Evolutionary conservation across 1,284 basidiomycete species (phyloP).

Genomic region (Exobasidium cylindrosporum): DNA sequence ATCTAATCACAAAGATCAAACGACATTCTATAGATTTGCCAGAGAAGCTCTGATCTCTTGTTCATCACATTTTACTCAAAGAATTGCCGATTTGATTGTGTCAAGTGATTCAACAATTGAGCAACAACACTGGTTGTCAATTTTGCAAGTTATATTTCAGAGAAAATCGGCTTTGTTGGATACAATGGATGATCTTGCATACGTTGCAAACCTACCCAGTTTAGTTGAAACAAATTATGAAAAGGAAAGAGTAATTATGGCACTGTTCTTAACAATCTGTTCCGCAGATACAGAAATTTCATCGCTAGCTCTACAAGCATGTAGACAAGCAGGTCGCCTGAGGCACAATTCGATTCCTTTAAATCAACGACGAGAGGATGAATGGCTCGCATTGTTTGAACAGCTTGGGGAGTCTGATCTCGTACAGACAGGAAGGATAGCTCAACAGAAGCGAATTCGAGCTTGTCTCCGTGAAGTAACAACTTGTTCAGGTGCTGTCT

Average conservation of each 20-base stretch:
- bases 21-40: neutral
- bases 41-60: slow-evolving; percentile 18
- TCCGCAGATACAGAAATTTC: slow-evolving; percentile 46
- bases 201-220: slow-evolving; percentile 1
- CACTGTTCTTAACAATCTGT: slow-evolving; percentile 39
- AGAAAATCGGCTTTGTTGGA: neutral
- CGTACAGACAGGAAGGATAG: slow-evolving; percentile 62
- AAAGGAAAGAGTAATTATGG: slow-evolving; percentile 1
- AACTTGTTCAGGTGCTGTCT: slow-evolving; percentile 65
- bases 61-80: slow-evolving; percentile 26
- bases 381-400: slow-evolving; percentile 33
- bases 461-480: slow-evolving; percentile 68
- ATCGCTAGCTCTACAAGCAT: slow-evolving; percentile 34
- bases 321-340: neutral
- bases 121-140: slow-evolving; percentile 29
- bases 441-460: slow-evolving; percentile 75
- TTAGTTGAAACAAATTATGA: neutral
- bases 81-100: slow-evolving; percentile 31
- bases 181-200: slow-evolving; percentile 3
- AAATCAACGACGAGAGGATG: slow-evolving; percentile 12
- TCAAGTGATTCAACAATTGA: slow-evolving; percentile 21
- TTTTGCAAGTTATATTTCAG: slow-evolving; percentile 1
- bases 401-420: slow-evolving; percentile 32
- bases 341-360: neutral
- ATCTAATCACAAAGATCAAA: neutral